phyloP scores from a whole-genome alignment of 441 rosid species.

The Daphne laureola region DNA sequence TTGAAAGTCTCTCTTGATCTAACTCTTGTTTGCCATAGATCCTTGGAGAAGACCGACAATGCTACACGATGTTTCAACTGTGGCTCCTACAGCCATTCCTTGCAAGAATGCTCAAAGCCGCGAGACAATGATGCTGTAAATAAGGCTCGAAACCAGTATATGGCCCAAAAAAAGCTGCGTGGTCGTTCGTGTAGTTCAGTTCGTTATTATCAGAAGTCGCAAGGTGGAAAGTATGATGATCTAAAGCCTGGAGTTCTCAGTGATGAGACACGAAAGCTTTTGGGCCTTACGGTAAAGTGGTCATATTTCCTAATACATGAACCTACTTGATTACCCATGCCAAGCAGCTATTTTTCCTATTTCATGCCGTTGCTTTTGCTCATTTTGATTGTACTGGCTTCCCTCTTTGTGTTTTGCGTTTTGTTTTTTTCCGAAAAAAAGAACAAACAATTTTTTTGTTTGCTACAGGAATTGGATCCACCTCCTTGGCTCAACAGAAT shows the following conservation, averaged over 20 bases:
- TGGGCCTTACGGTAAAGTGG: slow-evolving; percentile 77
- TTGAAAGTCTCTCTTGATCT: too few relatives aligned
- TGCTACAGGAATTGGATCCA: slow-evolving; percentile 79
- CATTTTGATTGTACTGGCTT: not conserved
- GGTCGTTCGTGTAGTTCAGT: slow-evolving; percentile 45
- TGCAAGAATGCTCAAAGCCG: slow-evolving; percentile 86
- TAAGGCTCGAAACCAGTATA: slow-evolving; percentile 71
- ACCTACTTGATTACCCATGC: too few relatives aligned
- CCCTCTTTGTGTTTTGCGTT: not conserved
- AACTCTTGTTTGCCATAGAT: slow-evolving; percentile 38
- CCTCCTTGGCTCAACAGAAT: slow-evolving; percentile 98
- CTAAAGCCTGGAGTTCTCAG: slow-evolving; percentile 84
- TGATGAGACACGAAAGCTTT: slow-evolving; percentile 66
- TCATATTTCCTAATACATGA: too few relatives aligned
- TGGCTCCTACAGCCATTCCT: slow-evolving; percentile 80
- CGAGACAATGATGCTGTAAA: slow-evolving; percentile 73
- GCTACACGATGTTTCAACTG: slow-evolving; percentile 95
- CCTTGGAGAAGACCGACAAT: slow-evolving; percentile 56
- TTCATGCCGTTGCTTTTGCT: not conserved
- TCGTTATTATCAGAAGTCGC: slow-evolving; percentile 67
- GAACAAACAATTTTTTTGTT: not conserved
- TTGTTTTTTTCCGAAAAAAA: not conserved
- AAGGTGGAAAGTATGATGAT: slow-evolving; percentile 80
- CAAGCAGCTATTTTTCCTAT: not conserved
- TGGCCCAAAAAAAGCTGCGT: slow-evolving; percentile 50